Percentiles rank a stretch among this genome's conserved stretches.
These are phyloP conservation scores for Leccinum variicolor DNA, from an alignment of 768 basidiomycete species.

Conservation along the genomic window DNA sequence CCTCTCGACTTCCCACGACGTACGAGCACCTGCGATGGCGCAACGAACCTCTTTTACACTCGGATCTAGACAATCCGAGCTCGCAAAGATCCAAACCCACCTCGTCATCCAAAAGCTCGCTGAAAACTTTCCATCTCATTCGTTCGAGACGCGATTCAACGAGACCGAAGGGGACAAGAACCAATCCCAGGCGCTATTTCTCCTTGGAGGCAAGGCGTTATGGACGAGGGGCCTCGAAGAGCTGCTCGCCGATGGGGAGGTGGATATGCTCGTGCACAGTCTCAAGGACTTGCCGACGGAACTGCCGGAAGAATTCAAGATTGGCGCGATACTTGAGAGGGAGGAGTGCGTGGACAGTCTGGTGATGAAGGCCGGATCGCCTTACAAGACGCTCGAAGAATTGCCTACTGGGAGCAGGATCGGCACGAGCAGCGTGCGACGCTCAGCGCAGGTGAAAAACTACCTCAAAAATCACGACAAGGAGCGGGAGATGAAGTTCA, in stretches of 20 bases:
- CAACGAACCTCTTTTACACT: slow-evolving; percentile 55
- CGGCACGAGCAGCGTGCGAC: slow-evolving; percentile 92
- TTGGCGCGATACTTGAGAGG: slow-evolving; percentile 81
- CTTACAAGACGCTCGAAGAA: slow-evolving; percentile 74
- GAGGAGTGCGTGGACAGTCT: slow-evolving; percentile 89
- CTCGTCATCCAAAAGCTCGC: slow-evolving; percentile 66
- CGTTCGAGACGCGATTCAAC: slow-evolving; percentile 57
- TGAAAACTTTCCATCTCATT: slow-evolving; percentile 46
- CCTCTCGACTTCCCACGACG: background rate
- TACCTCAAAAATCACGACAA: slow-evolving; percentile 52
- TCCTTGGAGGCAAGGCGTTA: slow-evolving; percentile 85
- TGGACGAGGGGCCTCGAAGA: slow-evolving; percentile 99
- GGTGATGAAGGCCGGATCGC: slow-evolving; percentile 73
- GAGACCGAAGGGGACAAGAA: slow-evolving; percentile 85
- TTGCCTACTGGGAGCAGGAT: slow-evolving; percentile 85
- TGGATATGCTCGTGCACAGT: slow-evolving; percentile 92
- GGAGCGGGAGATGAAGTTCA: slow-evolving; percentile 56
- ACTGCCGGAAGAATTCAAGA: slow-evolving; percentile 78
- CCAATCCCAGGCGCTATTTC: slow-evolving; percentile 82
- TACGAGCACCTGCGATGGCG: slow-evolving; percentile 11
- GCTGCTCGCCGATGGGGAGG: slow-evolving; percentile 61
- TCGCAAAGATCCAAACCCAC: slow-evolving; percentile 89
- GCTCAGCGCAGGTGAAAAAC: slow-evolving; percentile 86
- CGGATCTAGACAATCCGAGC: slow-evolving; percentile 83
- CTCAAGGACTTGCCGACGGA: slow-evolving; percentile 92